A percentile compares a stretch with the other conserved stretches of the same genome.
Evolutionary conservation across 2,329 filamentous ascomycete species (phyloP).

Genomic region (Penicillium sp.): DNA sequence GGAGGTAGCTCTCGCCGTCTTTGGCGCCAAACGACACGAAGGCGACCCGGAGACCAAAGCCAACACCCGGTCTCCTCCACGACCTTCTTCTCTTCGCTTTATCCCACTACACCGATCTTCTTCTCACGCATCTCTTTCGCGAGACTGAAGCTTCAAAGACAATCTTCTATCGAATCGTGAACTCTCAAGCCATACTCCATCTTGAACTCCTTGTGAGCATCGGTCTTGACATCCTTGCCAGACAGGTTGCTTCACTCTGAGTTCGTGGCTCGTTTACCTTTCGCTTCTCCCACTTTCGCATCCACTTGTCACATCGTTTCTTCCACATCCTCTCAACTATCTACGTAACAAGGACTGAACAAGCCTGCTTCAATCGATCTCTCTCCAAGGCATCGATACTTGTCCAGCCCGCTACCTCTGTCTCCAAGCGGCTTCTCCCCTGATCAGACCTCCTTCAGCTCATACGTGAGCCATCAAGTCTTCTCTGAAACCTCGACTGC

Average conservation of each 20-base stretch:
- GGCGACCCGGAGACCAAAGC: neutral
- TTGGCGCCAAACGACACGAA: neutral
- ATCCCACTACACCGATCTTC: neutral
- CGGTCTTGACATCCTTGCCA: neutral
- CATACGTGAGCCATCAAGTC: neutral
- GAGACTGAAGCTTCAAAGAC: neutral
- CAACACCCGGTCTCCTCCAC: neutral
- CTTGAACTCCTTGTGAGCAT: neutral
- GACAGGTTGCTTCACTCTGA: neutral
- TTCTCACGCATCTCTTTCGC: neutral
- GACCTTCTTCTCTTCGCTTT: neutral
- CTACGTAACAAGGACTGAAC: neutral
- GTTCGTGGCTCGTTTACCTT: neutral
- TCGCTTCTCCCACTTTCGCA: neutral
- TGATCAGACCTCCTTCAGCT: neutral
- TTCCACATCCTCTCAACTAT: neutral
- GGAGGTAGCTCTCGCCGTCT: neutral
- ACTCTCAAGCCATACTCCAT: neutral
- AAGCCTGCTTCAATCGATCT: neutral
- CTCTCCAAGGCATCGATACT: neutral
- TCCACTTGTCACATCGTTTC: neutral
- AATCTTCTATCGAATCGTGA: neutral
- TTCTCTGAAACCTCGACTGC: neutral
- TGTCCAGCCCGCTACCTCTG: neutral
- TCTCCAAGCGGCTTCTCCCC: neutral